phyloP scores from a whole-genome alignment of 331 rosid species.

The Acacia pycnantha region DNA sequence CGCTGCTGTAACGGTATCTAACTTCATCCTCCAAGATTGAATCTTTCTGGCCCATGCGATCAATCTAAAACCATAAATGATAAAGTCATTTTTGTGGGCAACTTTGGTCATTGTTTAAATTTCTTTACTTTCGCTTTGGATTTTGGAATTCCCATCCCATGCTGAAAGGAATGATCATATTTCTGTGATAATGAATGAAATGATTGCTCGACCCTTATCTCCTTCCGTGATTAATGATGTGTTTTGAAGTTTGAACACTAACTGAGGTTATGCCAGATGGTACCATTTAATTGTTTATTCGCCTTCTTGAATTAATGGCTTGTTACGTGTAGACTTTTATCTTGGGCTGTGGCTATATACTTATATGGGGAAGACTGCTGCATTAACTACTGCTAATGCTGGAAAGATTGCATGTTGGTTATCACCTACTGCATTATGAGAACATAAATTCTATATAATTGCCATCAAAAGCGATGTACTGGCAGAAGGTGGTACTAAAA shows the following conservation, averaged over 20 bases:
- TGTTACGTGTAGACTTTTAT: neutral
- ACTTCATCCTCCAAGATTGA: slow-evolving; percentile 75
- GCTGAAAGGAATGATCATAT: neutral
- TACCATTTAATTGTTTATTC: neutral
- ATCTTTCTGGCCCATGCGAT: slow-evolving; percentile 81
- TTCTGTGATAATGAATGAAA: neutral
- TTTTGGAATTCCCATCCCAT: neutral
- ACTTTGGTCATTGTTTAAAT: slow-evolving; percentile 23
- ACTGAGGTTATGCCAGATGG: neutral
- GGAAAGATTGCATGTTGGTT: neutral
- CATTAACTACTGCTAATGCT: neutral
- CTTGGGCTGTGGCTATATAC: neutral
- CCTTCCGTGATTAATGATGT: neutral
- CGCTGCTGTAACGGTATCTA: slow-evolving; percentile 75
- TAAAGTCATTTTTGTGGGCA: slow-evolving; percentile 12
- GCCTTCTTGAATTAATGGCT: slow-evolving; percentile 1
- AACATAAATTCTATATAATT: neutral
- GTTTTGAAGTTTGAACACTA: neutral
- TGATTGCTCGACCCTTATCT: neutral
- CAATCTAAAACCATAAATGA: slow-evolving; percentile 55
- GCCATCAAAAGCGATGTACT: slow-evolving; percentile 19
- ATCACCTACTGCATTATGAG: neutral
- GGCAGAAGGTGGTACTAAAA: neutral
- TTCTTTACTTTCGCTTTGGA: neutral
- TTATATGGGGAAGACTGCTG: neutral